Conservation (phyloP, 176 grass and related monocot species). For the Zoysia japonica region DNA sequence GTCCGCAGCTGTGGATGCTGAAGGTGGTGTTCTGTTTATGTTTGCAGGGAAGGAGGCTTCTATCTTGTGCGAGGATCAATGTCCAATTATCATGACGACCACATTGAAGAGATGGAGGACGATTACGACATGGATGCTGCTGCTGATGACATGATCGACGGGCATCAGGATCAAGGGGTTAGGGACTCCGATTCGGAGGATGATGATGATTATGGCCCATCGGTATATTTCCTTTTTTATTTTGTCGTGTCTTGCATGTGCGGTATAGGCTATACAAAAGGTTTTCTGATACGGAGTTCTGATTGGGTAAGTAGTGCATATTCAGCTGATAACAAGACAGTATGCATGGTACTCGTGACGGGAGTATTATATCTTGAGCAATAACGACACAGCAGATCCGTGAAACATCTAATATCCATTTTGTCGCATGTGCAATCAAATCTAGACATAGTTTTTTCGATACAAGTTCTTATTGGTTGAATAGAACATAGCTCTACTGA, state of each 20-base stretch:
- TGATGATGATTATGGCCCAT: conserved; percentile 57
- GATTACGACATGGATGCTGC: conserved; percentile 77
- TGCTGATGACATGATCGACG: conserved; percentile 65
- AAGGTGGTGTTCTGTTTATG: conserved; percentile 11
- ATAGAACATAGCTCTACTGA: conserved; percentile 3
- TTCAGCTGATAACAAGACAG: neutral
- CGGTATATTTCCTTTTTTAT: conserved; percentile 45
- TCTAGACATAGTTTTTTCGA: neutral
- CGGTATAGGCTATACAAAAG: neutral
- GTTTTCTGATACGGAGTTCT: neutral
- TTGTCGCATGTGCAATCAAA: conserved; percentile 15
- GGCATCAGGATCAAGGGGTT: conserved; percentile 52
- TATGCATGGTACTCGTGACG: too few species aligned
- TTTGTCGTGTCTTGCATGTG: neutral
- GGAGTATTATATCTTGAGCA: too few species aligned
- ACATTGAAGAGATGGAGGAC: conserved; percentile 73
- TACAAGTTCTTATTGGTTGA: conserved; percentile 9
- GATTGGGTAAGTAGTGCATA: conserved; percentile 10
- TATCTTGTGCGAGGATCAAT: conserved; percentile 42
- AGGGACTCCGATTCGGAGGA: conserved; percentile 76
- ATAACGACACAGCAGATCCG: too few species aligned
- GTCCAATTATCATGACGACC: conserved; percentile 56
- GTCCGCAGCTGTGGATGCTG: conserved; percentile 11
- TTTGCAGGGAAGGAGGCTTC: conserved; percentile 41
- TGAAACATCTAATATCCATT: neutral